Evolutionary conservation across 1,284 basidiomycete species (phyloP).

Genomic region (Sanghuangporus weigelae): DNA sequence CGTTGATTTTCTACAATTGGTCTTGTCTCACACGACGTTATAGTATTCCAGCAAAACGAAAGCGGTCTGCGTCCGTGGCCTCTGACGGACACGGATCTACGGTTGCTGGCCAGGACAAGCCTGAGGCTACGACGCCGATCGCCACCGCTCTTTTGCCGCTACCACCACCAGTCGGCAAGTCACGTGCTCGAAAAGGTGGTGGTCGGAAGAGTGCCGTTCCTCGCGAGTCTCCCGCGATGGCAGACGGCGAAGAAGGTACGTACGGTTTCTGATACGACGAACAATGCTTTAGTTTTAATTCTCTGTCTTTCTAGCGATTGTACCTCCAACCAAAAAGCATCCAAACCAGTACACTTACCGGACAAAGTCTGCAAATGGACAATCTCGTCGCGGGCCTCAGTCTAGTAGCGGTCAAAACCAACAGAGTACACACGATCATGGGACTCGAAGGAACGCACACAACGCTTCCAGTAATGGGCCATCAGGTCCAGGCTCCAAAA

Average conservation of each 20-base stretch:
- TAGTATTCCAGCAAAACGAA: constrained; percentile 41
- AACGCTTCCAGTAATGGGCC: constrained; percentile 5
- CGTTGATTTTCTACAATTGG: constrained; percentile 9
- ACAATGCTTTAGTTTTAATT: neutral
- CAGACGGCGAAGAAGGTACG: constrained; percentile 64
- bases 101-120: constrained; percentile 1
- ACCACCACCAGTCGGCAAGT: constrained; percentile 7
- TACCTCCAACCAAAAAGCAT: constrained; percentile 28
- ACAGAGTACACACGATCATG: constrained; percentile 37
- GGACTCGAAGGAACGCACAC: constrained; percentile 39
- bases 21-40: constrained; percentile 20
- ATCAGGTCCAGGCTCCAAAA: constrained; percentile 6
- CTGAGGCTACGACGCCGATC: neutral
- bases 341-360: constrained; percentile 59
- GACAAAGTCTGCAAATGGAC: constrained; percentile 29
- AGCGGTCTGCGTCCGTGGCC: constrained; percentile 13
- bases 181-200: constrained; percentile 22
- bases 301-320: neutral
- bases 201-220: constrained; percentile 24
- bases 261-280: constrained; percentile 14
- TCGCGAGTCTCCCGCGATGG: constrained; percentile 36
- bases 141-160: constrained; percentile 11
- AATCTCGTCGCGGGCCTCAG: constrained; percentile 10
- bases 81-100: constrained; percentile 10
- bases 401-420: constrained; percentile 12